Evolutionary conservation across 495 filamentous ascomycete species (phyloP), one percentile per base, ranked within the genome.

Genomic region (Haplographium delicatum): DNA sequence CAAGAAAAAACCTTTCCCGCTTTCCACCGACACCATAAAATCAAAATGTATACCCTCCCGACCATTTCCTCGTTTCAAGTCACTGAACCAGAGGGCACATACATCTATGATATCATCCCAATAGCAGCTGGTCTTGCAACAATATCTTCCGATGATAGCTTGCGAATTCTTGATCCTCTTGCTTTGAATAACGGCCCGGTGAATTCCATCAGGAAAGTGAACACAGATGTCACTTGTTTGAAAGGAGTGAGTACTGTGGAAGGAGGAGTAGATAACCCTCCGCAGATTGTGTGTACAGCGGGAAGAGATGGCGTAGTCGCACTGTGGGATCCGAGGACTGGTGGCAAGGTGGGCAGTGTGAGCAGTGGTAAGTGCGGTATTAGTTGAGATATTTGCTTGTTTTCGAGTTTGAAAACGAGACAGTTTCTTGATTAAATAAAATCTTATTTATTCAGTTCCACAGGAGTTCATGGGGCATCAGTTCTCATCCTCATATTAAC

Each of bases 291-390:
- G 15, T 71, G 67, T 37, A 86, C 82, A 0, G 69, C 81, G 0
- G 84, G 83, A 19, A 72, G 82, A 59, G 81, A 85, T 52, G 83
- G 83, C 13, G 66, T 66, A 7, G 63, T 84, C 22, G 72, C 68
- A 6, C 44, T 81, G 23, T 81, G 79, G 74, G 83, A 88, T 65
- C 53, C 76, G 44, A 64, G 81, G 15, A 50, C 18, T 38, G 54
- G 51, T 43, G 31, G n/a, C 34, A 56, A 22, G 59, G 35, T 44
- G 52, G 65, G 56, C 24, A 48, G 52, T 23, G 47, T 56, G 18
- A 50, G 47, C 26, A 58, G 26, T 47, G 59, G 62, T 39, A 61
- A 68, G 50, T 56, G n/a, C n/a, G n/a, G n/a, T 63, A 7, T 35
- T 54, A 9, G 61, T 58, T 26, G n/a, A 62, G 67, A 15, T 39